Evolutionary conservation across 805 yeast species (phyloP).

Genomic region (Starmerella apis): DNA sequence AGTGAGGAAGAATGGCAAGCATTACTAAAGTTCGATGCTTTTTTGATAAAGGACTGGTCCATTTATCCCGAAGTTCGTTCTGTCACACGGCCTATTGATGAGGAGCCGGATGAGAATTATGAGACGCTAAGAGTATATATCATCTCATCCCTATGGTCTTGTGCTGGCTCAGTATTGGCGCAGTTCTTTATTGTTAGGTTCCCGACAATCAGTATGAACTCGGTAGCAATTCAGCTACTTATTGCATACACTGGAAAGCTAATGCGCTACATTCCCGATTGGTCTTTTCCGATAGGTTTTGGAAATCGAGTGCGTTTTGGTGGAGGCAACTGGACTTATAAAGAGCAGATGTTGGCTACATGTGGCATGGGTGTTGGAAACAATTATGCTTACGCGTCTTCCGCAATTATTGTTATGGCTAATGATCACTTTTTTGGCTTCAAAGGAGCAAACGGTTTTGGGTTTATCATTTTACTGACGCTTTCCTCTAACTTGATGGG

Average conservation of each 20-base stretch:
- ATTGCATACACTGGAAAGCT: constrained; percentile 49
- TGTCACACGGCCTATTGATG: constrained; percentile 44
- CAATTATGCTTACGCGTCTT: constrained; percentile 22
- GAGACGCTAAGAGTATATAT: constrained; percentile 46
- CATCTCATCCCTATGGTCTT: constrained; percentile 41
- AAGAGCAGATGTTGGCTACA: constrained; percentile 17
- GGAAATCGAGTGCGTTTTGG: constrained; percentile 31
- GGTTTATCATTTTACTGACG: constrained; percentile 45
- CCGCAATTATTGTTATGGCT: constrained; percentile 30
- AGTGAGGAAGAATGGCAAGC: constrained; percentile 23
- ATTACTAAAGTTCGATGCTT: constrained; percentile 35
- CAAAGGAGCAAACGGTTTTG: constrained; percentile 29
- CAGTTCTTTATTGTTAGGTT: constrained; percentile 46
- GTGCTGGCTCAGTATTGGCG: constrained; percentile 47
- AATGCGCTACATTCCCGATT: constrained; percentile 28
- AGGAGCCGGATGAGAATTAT: constrained; percentile 34
- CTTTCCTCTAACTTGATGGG: constrained; percentile 53
- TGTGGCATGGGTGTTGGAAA: constrained; percentile 24
- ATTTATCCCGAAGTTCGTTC: constrained; percentile 56
- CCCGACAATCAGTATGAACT: constrained; percentile 43
- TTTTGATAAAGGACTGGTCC: constrained; percentile 36
- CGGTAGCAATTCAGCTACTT: constrained; percentile 47
- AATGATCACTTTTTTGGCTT: constrained; percentile 24
- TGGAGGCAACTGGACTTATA: constrained; percentile 45
- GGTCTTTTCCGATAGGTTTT: constrained; percentile 12